Evolutionary conservation across 768 basidiomycete species (phyloP), one percentile per base, ranked within the genome.

Genomic region (Boletus sensibilis): DNA sequence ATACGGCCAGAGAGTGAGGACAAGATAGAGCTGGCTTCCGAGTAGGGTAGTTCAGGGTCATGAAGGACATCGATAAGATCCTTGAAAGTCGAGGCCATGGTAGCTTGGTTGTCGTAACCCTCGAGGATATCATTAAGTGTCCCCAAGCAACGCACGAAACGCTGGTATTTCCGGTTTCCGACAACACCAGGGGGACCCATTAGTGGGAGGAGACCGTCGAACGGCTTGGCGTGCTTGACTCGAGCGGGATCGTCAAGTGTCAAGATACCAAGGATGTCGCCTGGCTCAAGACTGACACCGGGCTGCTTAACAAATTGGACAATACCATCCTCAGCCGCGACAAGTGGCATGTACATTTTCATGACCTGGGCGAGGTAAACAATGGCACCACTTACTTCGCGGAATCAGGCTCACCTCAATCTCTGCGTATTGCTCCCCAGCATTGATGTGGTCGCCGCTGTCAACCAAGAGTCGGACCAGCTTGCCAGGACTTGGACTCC

Each of bases 301-400:
- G 97, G 92, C 71, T 99, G 97, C 76, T 98, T 99, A 74, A 98
- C 92, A 65, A 98, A 85, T 65, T 96, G 94, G 18, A 95, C 87
- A 44, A 88, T 81, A 66, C 97, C 97, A 70, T 96, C 93, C 71
- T 99, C 97, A 3, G 89, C 83, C 6, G 94, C 94, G 53, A 92
- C 86, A 53, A 99, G 84, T 4, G 94, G 94, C 96, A 99, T 97
- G 74, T 97, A 97, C 97, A 98, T 99, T 79, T 99, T 98, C 94
- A 97, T 95, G 58, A 93, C 91, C 88, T 90, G 52, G 7, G 16
- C 7, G 56, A 39, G 53, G 39, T 65, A 35, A 61, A 42, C 25
- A 38, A 39, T 10, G 3, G 35, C 11, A 50, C 7, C 39, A 29
- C 21, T 25, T n/a, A 35, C 47, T 18, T 46, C 33, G 57, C 1